These are phyloP conservation scores for Tricholoma hemisulphureum DNA, from an alignment of 768 basidiomycete species.

Conservation along the genomic window DNA sequence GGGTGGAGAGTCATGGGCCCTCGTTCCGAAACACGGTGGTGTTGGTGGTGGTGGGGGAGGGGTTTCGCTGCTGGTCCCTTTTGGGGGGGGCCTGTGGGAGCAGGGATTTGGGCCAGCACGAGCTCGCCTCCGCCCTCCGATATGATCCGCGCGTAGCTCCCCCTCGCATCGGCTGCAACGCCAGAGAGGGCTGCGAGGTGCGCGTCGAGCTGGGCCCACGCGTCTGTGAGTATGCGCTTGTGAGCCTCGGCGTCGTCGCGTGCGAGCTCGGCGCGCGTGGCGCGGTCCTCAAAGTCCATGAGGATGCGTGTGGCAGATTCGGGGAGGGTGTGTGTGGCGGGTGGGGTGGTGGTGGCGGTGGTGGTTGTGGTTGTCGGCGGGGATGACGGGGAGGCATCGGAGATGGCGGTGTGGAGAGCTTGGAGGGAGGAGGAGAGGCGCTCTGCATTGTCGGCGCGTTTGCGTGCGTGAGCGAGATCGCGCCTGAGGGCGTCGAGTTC, in stretches of 20 bases:
- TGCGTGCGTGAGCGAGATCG: conserved; percentile 41
- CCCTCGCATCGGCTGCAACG: conserved; percentile 49
- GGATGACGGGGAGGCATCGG: too few relatives aligned
- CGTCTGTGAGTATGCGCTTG: conserved; percentile 41
- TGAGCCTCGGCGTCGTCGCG: conserved; percentile 57
- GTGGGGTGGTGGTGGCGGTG: conserved; percentile 2
- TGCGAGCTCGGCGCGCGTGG: conserved; percentile 47
- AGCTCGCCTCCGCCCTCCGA: conserved; percentile 43
- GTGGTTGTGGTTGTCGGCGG: conserved; percentile 12
- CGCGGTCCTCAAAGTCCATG: conserved; percentile 51
- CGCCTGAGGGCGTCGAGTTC: conserved; percentile 51
- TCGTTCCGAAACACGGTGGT: too few relatives aligned
- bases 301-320: conserved; percentile 32
- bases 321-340: background rate
- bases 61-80: background rate
- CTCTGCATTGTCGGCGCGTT: conserved; percentile 57
- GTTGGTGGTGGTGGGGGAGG: too few relatives aligned
- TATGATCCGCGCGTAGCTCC: conserved; percentile 44
- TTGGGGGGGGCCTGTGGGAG: too few relatives aligned
- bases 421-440: conserved; percentile 31
- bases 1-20: conserved; percentile 37
- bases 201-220: conserved; percentile 50
- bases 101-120: conserved; percentile 33
- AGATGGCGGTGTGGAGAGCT: conserved; percentile 7
- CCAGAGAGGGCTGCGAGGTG: conserved; percentile 46